Conservation (phyloP, 2,329 filamentous ascomycete genomes). For the Alternaria sp. region DNA sequence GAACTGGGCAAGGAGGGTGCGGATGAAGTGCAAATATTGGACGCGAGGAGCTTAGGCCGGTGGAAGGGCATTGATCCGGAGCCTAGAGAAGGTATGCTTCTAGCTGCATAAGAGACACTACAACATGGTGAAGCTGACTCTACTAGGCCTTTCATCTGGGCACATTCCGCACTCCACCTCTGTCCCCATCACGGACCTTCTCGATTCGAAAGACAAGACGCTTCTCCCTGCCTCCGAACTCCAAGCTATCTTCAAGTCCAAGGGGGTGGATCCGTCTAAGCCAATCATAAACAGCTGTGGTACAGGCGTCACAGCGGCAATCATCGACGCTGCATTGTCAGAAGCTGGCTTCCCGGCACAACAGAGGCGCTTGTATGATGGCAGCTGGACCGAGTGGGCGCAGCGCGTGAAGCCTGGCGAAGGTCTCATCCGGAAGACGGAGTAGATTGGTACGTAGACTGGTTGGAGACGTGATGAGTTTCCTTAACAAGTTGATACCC, state of each 20-base stretch:
- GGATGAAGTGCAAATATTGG: slow-evolving; percentile 85
- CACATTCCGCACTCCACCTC: slow-evolving; percentile 91
- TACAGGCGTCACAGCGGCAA: slow-evolving; percentile 90
- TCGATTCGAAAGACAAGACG: slow-evolving; percentile 84
- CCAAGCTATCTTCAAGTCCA: slow-evolving; percentile 77
- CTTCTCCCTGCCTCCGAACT: slow-evolving; percentile 77
- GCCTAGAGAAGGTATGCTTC: slow-evolving; percentile 73
- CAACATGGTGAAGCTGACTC: background rate
- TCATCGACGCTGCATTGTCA: slow-evolving; percentile 85
- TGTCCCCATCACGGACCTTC: slow-evolving; percentile 78
- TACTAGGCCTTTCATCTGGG: slow-evolving; percentile 73
- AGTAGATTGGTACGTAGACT: background rate
- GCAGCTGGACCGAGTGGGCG: slow-evolving; percentile 94
- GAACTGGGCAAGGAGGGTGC: slow-evolving; percentile 83
- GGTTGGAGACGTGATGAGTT: background rate
- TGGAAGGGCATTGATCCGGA: slow-evolving; percentile 87
- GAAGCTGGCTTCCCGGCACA: slow-evolving; percentile 78
- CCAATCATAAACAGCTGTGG: slow-evolving; percentile 90
- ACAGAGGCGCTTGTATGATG: slow-evolving; percentile 84
- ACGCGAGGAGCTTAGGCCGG: slow-evolving; percentile 81
- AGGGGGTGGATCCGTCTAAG: slow-evolving; percentile 78
- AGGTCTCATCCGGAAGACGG: slow-evolving; percentile 66
- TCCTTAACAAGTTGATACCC: slow-evolving; percentile 17
- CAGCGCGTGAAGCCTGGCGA: slow-evolving; percentile 70
- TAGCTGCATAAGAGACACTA: background rate